Evolutionary conservation across 1,284 basidiomycete species (phyloP).

Genomic region (Cutaneotrichosporon sp.): DNA sequence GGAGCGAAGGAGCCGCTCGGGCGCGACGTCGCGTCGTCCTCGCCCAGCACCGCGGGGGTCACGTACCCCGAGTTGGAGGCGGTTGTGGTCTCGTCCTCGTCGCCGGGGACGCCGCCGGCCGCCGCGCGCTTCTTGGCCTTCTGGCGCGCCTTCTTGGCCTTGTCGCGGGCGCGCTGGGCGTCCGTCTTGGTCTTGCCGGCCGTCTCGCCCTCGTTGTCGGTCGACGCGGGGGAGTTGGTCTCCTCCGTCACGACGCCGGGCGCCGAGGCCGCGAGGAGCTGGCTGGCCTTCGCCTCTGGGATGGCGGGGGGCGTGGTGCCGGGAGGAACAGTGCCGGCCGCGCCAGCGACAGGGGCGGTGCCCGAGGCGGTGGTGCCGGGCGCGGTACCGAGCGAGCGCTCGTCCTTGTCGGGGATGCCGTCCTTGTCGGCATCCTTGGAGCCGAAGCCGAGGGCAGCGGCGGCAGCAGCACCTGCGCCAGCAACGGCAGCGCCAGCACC

Average conservation of each 20-base stretch:
- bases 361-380: not conserved
- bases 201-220: not conserved
- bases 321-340: not conserved
- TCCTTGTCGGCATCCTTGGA: not conserved
- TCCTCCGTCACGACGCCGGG: not conserved
- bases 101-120: not conserved
- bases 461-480: not conserved
- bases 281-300: not conserved
- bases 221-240: slow-evolving; percentile 6
- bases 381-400: not conserved
- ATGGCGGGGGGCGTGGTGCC: not conserved
- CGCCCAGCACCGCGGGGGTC: slow-evolving; percentile 8
- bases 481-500: not conserved
- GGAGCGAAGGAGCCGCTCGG: not conserved
- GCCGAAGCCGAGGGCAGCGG: not conserved
- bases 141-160: slow-evolving; percentile 12
- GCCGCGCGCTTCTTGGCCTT: slow-evolving; percentile 18
- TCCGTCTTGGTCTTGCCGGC: slow-evolving; percentile 8
- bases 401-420: not conserved
- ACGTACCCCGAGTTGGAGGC: slow-evolving; percentile 9
- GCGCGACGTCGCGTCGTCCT: slow-evolving; percentile 3
- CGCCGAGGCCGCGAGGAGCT: slow-evolving; percentile 7
- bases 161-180: slow-evolving; percentile 10
- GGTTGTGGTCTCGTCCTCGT: slow-evolving; percentile 11
- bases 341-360: not conserved